Evolutionary conservation across 345 rosid genomes (phyloP).

Genomic region (Acer saccharum): DNA sequence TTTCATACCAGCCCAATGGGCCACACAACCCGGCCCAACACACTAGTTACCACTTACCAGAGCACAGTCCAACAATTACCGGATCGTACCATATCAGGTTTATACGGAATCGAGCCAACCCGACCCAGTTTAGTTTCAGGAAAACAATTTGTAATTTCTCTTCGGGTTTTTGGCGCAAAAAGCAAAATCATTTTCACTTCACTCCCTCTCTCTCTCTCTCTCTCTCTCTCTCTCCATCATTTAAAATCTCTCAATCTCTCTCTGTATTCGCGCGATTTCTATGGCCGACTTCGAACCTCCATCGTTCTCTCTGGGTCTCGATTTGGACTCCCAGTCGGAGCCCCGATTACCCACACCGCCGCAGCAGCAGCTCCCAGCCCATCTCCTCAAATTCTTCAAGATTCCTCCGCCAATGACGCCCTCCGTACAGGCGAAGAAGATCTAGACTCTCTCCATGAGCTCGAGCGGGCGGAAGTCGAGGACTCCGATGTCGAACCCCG

Average conservation of each 20-base stretch:
- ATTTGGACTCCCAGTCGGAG: too few relatives aligned
- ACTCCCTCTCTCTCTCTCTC: background rate
- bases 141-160: too few relatives aligned
- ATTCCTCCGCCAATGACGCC: constrained; percentile 12
- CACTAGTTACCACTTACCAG: too few relatives aligned
- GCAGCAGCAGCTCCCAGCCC: background rate
- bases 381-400: constrained; percentile 13
- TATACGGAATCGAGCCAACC: too few relatives aligned
- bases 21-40: too few relatives aligned
- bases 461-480: constrained; percentile 31
- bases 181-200: background rate
- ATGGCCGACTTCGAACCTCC: too few relatives aligned
- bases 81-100: too few relatives aligned
- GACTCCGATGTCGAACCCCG: constrained; percentile 55
- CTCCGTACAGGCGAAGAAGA: background rate
- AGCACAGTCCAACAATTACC: too few relatives aligned
- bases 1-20: too few relatives aligned
- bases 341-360: too few relatives aligned
- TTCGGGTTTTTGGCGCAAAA: background rate
- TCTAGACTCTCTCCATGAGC: background rate
- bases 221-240: background rate
- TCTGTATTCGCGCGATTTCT: background rate
- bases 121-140: too few relatives aligned
- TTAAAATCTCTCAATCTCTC: background rate
- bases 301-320: too few relatives aligned